These are phyloP conservation scores for Podila epigama DNA, from an alignment of 192 early-diverging fungal genomes.

Conservation along the genomic window DNA sequence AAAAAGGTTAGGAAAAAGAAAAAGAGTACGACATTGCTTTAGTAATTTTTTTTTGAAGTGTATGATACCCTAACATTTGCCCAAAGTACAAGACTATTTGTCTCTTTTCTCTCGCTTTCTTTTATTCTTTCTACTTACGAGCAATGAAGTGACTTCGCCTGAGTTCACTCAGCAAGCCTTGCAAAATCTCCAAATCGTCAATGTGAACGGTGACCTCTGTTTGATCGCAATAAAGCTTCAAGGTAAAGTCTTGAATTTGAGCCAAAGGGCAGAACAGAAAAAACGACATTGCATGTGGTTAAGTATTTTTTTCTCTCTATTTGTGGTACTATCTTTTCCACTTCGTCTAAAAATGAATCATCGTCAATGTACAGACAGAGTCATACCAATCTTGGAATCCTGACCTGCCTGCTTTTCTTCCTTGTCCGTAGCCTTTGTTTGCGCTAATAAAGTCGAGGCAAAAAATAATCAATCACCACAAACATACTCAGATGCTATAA, in stretches of 20 bases:
- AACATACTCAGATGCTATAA: no score
- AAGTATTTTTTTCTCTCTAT: no score
- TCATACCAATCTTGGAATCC: constrained; percentile 34
- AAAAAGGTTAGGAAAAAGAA: not conserved
- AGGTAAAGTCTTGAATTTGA: constrained; percentile 26
- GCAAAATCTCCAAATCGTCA: constrained; percentile 32
- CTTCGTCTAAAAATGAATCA: no score
- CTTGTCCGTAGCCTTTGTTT: constrained; percentile 37
- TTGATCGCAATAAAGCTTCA: constrained; percentile 41
- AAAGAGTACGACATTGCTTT: not conserved
- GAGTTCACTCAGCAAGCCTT: constrained; percentile 36
- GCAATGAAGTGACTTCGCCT: constrained; percentile 40
- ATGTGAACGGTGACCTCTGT: constrained; percentile 31
- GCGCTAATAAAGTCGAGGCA: constrained; percentile 1
- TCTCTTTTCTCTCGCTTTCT: not conserved
- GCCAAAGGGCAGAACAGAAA: not conserved
- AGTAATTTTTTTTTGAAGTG: not conserved
- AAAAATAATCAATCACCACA: not conserved
- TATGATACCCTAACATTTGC: no score
- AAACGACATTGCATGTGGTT: not conserved
- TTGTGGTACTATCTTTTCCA: no score
- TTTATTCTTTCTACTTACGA: constrained; percentile 3
- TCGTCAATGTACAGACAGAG: not conserved
- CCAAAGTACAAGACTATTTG: not conserved
- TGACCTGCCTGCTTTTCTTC: constrained; percentile 30